Percentiles rank a stretch among this genome's conserved stretches.
Evolutionary conservation across 2,329 filamentous ascomycete species (phyloP).

Genomic region (Fusarium camptoceras): DNA sequence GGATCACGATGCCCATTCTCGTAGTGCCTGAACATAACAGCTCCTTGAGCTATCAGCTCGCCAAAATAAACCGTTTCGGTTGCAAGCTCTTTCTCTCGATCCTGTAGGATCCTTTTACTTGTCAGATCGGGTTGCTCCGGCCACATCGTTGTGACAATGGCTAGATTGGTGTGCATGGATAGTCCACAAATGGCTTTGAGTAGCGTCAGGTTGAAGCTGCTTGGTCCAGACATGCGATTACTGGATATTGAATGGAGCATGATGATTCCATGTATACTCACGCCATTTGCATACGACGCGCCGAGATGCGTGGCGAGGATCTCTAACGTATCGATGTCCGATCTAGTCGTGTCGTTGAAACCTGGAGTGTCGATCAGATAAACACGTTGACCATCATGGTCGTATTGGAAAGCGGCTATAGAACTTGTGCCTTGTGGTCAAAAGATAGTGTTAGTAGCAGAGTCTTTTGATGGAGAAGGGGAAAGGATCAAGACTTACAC

Average conservation of each 20-base stretch:
- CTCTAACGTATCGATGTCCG: conserved; percentile 18
- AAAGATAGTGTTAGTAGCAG: neutral
- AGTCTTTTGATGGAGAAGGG: neutral
- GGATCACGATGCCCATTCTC: neutral
- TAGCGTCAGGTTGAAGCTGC: neutral
- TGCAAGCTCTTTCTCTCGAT: conserved; percentile 11
- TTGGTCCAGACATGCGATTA: conserved; percentile 24
- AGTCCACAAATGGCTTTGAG: conserved; percentile 12
- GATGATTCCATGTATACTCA: conserved; percentile 15
- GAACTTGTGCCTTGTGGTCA: conserved; percentile 7
- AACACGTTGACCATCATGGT: neutral
- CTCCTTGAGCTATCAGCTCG: neutral
- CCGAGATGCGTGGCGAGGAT: conserved; percentile 23
- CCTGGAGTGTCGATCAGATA: conserved; percentile 28
- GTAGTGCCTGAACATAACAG: conserved; percentile 5
- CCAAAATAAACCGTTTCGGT: neutral
- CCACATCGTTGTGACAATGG: conserved; percentile 30
- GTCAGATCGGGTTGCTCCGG: neutral
- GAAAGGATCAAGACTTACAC: conserved; percentile 1
- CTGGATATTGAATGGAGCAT: conserved; percentile 19
- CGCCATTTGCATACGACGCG: conserved; percentile 20
- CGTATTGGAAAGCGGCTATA: conserved; percentile 6
- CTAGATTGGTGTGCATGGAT: neutral
- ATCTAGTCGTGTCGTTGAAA: conserved; percentile 23
- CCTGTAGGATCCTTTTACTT: neutral